Percentiles rank a stretch among this genome's conserved stretches.
These are phyloP conservation scores for Metahyphopichia silvanorum DNA, from an alignment of 805 yeast genomes.

Conservation along the genomic window DNA sequence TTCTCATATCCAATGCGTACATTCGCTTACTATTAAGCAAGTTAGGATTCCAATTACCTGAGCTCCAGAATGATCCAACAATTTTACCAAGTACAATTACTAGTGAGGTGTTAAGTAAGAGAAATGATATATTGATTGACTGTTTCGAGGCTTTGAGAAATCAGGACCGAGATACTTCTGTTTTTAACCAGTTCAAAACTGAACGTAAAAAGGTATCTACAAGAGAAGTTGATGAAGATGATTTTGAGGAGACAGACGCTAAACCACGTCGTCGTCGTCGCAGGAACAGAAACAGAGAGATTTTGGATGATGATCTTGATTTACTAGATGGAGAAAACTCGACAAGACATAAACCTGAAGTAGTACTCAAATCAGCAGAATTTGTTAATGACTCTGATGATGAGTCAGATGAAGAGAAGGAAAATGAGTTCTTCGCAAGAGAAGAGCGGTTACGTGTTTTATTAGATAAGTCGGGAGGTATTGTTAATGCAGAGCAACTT, in stretches of 20 bases:
- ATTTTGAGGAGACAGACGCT: constrained; percentile 5
- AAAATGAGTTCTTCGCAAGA: constrained; percentile 49
- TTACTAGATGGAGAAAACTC: constrained; percentile 2
- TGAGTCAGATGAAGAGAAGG: constrained; percentile 56
- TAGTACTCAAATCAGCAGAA: constrained; percentile 45
- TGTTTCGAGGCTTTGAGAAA: not conserved
- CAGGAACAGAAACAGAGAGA: constrained; percentile 1
- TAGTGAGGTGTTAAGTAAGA: not conserved
- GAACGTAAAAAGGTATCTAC: constrained; percentile 15
- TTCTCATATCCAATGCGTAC: constrained; percentile 45
- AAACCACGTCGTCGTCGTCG: constrained; percentile 1
- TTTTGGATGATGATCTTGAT: constrained; percentile 29
- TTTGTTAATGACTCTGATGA: constrained; percentile 62
- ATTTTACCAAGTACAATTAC: not conserved
- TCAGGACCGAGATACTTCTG: constrained; percentile 1
- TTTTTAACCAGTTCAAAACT: constrained; percentile 37
- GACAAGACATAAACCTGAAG: constrained; percentile 3
- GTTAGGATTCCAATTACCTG: constrained; percentile 47
- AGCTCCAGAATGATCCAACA: constrained; percentile 4
- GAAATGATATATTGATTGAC: not conserved
- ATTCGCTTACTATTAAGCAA: constrained; percentile 44
- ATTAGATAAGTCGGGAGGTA: constrained; percentile 34
- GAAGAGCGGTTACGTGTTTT: constrained; percentile 49
- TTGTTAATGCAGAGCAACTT: constrained; percentile 30
- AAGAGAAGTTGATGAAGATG: no score